Percentiles rank a stretch among this genome's conserved stretches.
Evolutionary conservation across 192 early-diverging fungal genomes (phyloP).

Genomic region (Coemansia sp.): DNA sequence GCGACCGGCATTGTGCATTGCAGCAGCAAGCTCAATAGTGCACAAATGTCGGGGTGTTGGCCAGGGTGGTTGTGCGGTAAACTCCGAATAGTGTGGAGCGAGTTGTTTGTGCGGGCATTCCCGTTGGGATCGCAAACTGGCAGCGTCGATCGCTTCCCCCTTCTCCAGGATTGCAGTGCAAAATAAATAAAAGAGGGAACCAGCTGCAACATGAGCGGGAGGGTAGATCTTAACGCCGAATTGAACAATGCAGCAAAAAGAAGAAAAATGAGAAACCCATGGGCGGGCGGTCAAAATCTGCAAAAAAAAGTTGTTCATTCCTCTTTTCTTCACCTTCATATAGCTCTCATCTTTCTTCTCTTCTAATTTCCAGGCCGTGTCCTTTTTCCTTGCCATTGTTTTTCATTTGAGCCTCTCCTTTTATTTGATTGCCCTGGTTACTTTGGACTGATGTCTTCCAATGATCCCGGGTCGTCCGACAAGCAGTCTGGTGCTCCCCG

Average conservation of each 20-base stretch:
- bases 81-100: conserved; percentile 7
- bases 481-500: conserved; percentile 10
- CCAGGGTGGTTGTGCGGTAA: neutral
- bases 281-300: conserved; percentile 4
- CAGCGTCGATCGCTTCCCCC: neutral
- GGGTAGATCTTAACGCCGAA: conserved; percentile 11
- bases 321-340: conserved; percentile 18
- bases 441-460: conserved; percentile 13
- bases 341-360: conserved; percentile 10
- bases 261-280: neutral
- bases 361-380: neutral
- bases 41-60: neutral
- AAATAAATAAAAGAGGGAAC: neutral
- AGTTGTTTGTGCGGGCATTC: neutral
- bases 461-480: conserved; percentile 8
- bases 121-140: conserved; percentile 1
- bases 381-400: conserved; percentile 6
- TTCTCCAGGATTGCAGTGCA: neutral
- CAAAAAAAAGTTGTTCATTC: conserved; percentile 5
- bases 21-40: conserved; percentile 8
- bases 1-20: conserved; percentile 13
- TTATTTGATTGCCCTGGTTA: conserved; percentile 4
- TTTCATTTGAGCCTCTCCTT: conserved; percentile 11
- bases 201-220: neutral
- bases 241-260: conserved; percentile 10